A percentile compares a stretch with the other conserved stretches of the same genome.
phyloP scores from a whole-genome alignment of 371 early-diverging fungal species.

The Saksenaea oblongispora region DNA sequence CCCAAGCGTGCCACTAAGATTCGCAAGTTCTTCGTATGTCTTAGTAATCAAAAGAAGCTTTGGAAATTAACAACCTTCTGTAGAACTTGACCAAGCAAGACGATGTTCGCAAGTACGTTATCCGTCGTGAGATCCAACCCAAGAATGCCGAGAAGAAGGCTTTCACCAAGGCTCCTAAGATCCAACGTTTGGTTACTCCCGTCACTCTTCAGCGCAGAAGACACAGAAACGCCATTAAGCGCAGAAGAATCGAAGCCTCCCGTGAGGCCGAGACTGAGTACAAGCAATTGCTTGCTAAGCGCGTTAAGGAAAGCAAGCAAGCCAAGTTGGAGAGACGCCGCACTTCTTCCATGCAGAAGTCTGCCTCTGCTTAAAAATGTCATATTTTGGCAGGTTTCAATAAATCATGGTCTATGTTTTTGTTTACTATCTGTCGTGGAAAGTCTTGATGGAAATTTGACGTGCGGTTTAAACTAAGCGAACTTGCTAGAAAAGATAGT shows the following conservation, averaged over 20 bases:
- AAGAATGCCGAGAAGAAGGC: conserved; percentile 91
- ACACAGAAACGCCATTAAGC: conserved; percentile 83
- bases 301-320: conserved; percentile 89
- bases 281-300: conserved; percentile 90
- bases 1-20: conserved; percentile 99
- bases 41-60: not conserved
- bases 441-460: too few species aligned
- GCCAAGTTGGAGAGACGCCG: conserved; percentile 72
- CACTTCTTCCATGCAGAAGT: conserved; percentile 67
- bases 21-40: conserved; percentile 94
- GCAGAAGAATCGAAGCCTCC: conserved; percentile 74
- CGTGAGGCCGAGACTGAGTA: conserved; percentile 91
- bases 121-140: conserved; percentile 93
- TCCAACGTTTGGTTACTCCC: conserved; percentile 98
- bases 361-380: conserved; percentile 44
- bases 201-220: conserved; percentile 94
- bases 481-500: too few species aligned
- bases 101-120: conserved; percentile 98
- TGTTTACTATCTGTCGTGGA: not conserved
- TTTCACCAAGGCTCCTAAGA: conserved; percentile 93
- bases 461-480: too few species aligned
- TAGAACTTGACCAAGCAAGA: conserved; percentile 91
- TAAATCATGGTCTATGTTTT: conserved; percentile 1
- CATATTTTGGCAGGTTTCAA: not conserved
- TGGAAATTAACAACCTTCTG: not conserved